Evolutionary conservation across 1,139 yeast species (phyloP), one percentile per base, ranked within the genome.

Genomic region (Yamadazyma taylorii): DNA sequence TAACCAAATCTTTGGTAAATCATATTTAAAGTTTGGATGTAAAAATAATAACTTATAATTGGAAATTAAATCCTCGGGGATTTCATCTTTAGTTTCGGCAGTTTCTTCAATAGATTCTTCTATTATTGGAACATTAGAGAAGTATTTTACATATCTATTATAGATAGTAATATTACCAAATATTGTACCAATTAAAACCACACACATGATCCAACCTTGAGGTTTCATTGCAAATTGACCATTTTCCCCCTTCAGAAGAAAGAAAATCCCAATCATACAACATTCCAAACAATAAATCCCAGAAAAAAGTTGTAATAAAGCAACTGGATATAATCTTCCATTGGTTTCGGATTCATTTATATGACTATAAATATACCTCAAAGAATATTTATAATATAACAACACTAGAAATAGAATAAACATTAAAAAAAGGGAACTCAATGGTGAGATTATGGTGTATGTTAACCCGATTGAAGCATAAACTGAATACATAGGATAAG

Each of bases 221-320:
- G 54, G 48, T 33, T 58, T 51, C 55, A 66, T 49, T 1, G 65
- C 61, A 32, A 48, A 51, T 1, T 53, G 52, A 14, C 69, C 78
- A 3, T 60, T 39, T 23, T 63, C 61, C 47, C 78, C 68, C 43
- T 67, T 67, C 52, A 81, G 81, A 14, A 83, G 60, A 29, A 84
- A 76, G 52, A 85, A 83, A 13, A 85, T 61, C 0, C 96, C 96
- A 30, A 86, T 70, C 50, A 89, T 60, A 48, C 90, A 85, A 27
- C 83, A 67, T 50, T 89, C 95, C 53, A 86, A 69, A 50, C 88
- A 84, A 54, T 89, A 88, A 2, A 89, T 58, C 0, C 97, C 97
- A 2, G 84, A 69, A 53, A 83, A 85, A 31, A 87, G 60, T 43
- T 88, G 95, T 40, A 83, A 70, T 17, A 89, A 58, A 0, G 96